phyloP scores from a whole-genome alignment of 441 rosid species.

The Arabidopsis hybrid region DNA sequence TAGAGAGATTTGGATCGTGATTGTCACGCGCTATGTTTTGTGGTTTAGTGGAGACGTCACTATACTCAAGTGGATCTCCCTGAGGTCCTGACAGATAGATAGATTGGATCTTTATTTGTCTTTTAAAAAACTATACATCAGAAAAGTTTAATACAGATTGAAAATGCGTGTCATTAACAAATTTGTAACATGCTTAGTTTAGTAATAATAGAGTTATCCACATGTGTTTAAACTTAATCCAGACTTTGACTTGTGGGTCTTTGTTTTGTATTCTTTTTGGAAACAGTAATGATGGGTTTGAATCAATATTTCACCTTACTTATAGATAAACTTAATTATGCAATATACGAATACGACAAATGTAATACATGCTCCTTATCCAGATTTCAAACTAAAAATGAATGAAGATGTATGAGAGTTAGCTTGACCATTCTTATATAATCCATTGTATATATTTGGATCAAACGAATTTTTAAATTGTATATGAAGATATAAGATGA shows the following conservation, averaged over 20 bases:
- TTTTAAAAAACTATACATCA: background rate
- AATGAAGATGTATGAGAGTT: background rate
- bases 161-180: conserved; percentile 30
- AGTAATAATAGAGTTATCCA: conserved; percentile 31
- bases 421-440: background rate
- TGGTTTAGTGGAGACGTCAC: conserved; percentile 42
- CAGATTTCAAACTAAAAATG: background rate
- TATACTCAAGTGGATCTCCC: conserved; percentile 48
- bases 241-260: conserved; percentile 37
- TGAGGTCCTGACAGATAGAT: conserved; percentile 44
- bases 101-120: conserved; percentile 28
- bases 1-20: conserved; percentile 27
- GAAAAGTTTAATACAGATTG: background rate
- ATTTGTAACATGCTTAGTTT: conserved; percentile 38
- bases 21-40: conserved; percentile 25
- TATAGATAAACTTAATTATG: conserved; percentile 3
- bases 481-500: background rate
- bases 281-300: conserved; percentile 24
- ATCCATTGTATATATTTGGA: background rate
- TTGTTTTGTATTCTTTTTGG: conserved; percentile 29
- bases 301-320: background rate
- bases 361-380: background rate
- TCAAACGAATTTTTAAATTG: background rate
- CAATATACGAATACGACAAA: conserved; percentile 7
- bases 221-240: conserved; percentile 38